Evolutionary conservation across 129 eudicot genomes (phyloP).

Genomic region (Lonicera japonica): DNA sequence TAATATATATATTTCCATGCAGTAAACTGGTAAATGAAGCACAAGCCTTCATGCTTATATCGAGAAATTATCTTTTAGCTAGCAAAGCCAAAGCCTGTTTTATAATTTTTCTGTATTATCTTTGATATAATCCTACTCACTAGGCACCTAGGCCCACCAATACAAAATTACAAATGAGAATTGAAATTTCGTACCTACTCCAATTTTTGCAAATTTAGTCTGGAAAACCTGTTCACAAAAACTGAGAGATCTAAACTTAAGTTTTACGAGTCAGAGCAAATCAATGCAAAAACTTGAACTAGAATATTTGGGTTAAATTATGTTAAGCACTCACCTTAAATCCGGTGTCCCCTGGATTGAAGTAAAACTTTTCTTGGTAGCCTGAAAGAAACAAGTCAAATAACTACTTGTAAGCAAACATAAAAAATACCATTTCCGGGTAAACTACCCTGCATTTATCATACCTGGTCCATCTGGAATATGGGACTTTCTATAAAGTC

Average conservation of each 20-base stretch:
- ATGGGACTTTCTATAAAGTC: conserved; percentile 93
- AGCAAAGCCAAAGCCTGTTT: no score
- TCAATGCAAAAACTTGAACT: background rate
- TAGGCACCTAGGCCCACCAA: no score
- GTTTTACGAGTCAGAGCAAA: background rate
- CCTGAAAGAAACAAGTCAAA: conserved; percentile 35
- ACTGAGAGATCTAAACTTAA: conserved; percentile 18
- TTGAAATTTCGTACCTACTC: conserved; percentile 57
- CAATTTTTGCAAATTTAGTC: conserved; percentile 91
- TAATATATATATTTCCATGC: background rate
- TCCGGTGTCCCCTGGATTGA: conserved; percentile 98
- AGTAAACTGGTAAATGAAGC: background rate
- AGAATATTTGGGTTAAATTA: background rate
- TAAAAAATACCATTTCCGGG: conserved; percentile 3
- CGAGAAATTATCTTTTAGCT: no score
- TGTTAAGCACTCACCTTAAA: conserved; percentile 55
- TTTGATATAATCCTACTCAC: no score
- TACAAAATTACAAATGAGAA: background rate
- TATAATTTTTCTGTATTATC: no score
- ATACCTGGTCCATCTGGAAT: conserved; percentile 99
- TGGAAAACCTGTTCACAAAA: conserved; percentile 63
- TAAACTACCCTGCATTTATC: background rate
- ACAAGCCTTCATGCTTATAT: background rate
- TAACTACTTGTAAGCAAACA: conserved; percentile 1
- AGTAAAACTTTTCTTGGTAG: conserved; percentile 91